Conservation (phyloP, 2,329 filamentous ascomycete species). For the Juglanconis juglandina region DNA sequence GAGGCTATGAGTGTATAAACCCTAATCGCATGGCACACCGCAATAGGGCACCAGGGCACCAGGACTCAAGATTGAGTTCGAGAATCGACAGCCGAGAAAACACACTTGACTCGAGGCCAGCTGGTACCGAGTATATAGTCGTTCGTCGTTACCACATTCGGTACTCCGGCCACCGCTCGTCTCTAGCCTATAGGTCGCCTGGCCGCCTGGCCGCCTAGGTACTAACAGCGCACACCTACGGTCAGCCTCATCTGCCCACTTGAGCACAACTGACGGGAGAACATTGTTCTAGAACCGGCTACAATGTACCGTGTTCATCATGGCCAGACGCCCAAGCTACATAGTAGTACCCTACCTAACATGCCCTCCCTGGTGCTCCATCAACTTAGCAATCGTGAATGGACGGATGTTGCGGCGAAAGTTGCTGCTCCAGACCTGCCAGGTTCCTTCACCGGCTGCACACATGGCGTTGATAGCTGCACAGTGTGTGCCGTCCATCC, state of each 20-base stretch:
- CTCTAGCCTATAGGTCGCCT: neutral
- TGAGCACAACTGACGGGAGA: neutral
- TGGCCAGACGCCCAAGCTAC: no score
- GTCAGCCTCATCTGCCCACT: neutral
- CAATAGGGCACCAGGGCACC: no score
- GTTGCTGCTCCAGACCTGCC: neutral
- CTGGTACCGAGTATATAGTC: neutral
- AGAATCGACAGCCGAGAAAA: no score
- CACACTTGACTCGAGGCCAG: neutral
- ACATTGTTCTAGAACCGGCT: neutral
- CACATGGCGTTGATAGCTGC: neutral
- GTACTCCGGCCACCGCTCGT: constrained; percentile 13
- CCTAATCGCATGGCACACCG: no score
- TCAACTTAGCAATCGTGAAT: no score
- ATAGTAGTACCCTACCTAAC: no score
- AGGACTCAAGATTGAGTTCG: no score
- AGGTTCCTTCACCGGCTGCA: constrained; percentile 10
- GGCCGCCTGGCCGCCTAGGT: neutral
- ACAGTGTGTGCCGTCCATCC: constrained; percentile 3
- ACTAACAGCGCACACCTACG: neutral
- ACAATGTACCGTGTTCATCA: neutral
- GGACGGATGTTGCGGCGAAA: neutral
- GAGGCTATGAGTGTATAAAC: no score
- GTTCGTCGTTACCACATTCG: constrained; percentile 5
- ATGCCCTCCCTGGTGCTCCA: no score